Evolutionary conservation across 1,284 basidiomycete species (phyloP), one percentile per base, ranked within the genome.

Genomic region (Vanrija pseudolonga): DNA sequence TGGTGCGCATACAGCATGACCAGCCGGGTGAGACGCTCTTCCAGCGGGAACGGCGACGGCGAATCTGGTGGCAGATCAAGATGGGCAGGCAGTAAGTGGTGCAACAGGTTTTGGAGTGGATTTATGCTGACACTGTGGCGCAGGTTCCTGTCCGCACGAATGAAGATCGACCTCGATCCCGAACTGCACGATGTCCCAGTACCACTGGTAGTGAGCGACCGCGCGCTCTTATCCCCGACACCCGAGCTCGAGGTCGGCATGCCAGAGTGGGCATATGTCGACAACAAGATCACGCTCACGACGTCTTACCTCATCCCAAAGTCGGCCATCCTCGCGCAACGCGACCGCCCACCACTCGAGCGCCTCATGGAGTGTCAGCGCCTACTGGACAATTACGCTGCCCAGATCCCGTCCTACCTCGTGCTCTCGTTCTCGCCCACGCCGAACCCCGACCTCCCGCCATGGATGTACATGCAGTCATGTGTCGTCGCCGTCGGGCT

Each of bases 211-310:
- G 26, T 50, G 0, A 26, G 28, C 3, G 48, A 50, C 28, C 28
- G n/a, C 1, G n/a, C 18, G 19, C 48, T 50, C 20, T 19, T 38
- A 6, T 32, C 32, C 9, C 15, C 18, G 2, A 18, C 38, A 8
- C 36, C 12, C 26, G 19, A 18, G n/a, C 45, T 32, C 19, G 26
- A 19, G 15, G 40, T 28, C 15, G 41, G 44, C 22, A 37, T 24
- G n/a, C 32, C 49, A 11, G 50, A 51, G n/a, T 51, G 50, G 50
- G 43, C 36, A 12, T 44, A 51, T 37, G 19, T 51, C 23, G 50
- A 51, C 19, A 22, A 32, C 23, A 51, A 51, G 22, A 36, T 45
- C 22, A 15, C 4, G n/a, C 9, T 51, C n/a, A 32, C 32, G 32
- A 32, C 32, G 12, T 12, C 32, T 4, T 32, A 14, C 14, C 20